phyloP scores from a whole-genome alignment of 495 filamentous ascomycete genomes.

The Hypoxylon fragiforme region DNA sequence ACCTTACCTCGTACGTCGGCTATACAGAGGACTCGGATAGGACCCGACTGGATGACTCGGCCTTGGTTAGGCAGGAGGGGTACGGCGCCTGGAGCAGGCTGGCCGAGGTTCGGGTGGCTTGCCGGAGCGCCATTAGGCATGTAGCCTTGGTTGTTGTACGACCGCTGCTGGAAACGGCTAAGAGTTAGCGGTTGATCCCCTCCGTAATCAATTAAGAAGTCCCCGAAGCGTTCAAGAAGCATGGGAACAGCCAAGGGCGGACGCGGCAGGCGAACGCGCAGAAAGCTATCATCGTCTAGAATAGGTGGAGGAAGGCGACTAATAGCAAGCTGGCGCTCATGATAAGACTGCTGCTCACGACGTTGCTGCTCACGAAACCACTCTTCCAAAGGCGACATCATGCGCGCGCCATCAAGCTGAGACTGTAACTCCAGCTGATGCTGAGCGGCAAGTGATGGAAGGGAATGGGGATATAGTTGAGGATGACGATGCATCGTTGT shows the following conservation, averaged over 20 bases:
- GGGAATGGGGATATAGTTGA: background rate
- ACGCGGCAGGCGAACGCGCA: background rate
- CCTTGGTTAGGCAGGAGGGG: conserved; percentile 62
- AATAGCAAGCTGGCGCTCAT: too few species aligned
- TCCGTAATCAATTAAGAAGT: background rate
- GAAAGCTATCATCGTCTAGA: background rate
- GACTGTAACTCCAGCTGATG: too few species aligned
- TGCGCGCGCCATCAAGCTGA: background rate
- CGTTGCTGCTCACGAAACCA: too few species aligned
- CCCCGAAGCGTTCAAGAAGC: background rate
- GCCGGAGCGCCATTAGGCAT: conserved; percentile 57
- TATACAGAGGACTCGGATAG: conserved; percentile 87
- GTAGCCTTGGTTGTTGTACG: conserved; percentile 52
- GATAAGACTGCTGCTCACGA: too few species aligned
- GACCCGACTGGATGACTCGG: conserved; percentile 79
- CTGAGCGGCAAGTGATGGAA: too few species aligned
- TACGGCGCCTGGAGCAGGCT: conserved; percentile 54
- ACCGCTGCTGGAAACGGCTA: conserved; percentile 43
- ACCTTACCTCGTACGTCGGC: conserved; percentile 93
- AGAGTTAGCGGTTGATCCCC: conserved; percentile 22
- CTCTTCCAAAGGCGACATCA: background rate
- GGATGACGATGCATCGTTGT: background rate
- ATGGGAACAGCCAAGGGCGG: background rate
- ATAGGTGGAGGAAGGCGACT: background rate
- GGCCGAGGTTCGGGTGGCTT: conserved; percentile 40